Conservation (phyloP, 2,329 filamentous ascomycete genomes). For the Cordyceps fumosorosea region DNA sequence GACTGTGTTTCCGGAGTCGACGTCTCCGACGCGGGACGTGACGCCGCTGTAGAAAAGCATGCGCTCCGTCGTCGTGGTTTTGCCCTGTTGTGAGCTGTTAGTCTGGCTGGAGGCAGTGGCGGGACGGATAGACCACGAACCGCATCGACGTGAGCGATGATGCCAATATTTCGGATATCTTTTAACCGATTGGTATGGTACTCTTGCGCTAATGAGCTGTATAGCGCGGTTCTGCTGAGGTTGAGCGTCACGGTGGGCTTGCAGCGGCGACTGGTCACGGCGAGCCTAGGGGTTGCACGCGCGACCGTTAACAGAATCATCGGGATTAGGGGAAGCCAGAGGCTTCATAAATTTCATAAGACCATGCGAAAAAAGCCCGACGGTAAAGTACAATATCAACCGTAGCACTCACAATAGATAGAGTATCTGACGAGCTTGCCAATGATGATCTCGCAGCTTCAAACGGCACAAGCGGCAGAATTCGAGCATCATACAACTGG, state of each 20-base stretch:
- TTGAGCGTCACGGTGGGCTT: background rate
- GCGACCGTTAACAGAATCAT: background rate
- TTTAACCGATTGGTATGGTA: conserved; percentile 19
- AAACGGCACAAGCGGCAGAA: conserved; percentile 4
- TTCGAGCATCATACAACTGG: background rate
- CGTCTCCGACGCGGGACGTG: conserved; percentile 83
- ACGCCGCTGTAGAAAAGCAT: conserved; percentile 97
- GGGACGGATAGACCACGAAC: conserved; percentile 31
- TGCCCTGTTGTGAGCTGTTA: conserved; percentile 49
- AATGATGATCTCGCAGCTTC: background rate
- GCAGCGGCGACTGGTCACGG: background rate
- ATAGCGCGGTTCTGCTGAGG: background rate
- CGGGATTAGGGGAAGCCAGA: background rate
- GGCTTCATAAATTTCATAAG: background rate
- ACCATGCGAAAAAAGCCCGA: background rate
- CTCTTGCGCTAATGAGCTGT: conserved; percentile 16
- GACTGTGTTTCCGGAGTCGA: conserved; percentile 93
- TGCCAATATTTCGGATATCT: conserved; percentile 87
- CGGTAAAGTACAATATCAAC: background rate
- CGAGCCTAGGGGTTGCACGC: background rate
- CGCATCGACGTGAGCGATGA: conserved; percentile 97
- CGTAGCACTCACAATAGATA: background rate
- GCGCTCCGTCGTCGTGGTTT: conserved; percentile 96
- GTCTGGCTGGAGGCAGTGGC: background rate
- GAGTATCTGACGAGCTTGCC: background rate